These are phyloP conservation scores for Verbascum thapsus DNA, from an alignment of 257 asterid species.

Conservation along the genomic window DNA sequence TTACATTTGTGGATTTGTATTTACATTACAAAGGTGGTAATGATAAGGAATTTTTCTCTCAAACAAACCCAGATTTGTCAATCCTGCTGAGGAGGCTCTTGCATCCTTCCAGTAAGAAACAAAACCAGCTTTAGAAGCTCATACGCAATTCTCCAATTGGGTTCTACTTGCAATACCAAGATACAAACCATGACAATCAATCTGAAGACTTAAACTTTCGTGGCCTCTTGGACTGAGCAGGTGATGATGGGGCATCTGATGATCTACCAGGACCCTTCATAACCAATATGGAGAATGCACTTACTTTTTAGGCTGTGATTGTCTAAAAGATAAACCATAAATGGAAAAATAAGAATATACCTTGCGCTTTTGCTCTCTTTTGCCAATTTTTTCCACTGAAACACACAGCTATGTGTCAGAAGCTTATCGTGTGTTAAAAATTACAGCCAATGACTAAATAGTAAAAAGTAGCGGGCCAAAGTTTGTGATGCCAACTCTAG, in stretches of 20 bases:
- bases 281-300: constrained; percentile 25
- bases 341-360: constrained; percentile 34
- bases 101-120: background rate
- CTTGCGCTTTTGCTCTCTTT: constrained; percentile 92
- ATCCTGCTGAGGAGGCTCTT: background rate
- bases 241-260: constrained; percentile 83
- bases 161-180: background rate
- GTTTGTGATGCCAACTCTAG: constrained; percentile 5
- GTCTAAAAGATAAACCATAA: background rate
- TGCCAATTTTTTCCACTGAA: constrained; percentile 73
- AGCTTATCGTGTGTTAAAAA: background rate
- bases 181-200: constrained; percentile 26
- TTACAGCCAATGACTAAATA: constrained; percentile 19
- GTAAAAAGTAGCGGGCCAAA: background rate
- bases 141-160: background rate
- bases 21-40: constrained; percentile 13
- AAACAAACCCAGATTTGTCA: background rate
- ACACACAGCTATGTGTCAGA: constrained; percentile 25
- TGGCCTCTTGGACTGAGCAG: constrained; percentile 88
- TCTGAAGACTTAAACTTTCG: constrained; percentile 73
- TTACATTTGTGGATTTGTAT: constrained; percentile 2
- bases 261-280: constrained; percentile 74
- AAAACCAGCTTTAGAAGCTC: background rate
- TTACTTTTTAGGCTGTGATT: background rate
- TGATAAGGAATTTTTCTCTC: background rate